These are phyloP conservation scores for Boletus rubescentipes DNA, from an alignment of 768 basidiomycete genomes.

Conservation along the genomic window DNA sequence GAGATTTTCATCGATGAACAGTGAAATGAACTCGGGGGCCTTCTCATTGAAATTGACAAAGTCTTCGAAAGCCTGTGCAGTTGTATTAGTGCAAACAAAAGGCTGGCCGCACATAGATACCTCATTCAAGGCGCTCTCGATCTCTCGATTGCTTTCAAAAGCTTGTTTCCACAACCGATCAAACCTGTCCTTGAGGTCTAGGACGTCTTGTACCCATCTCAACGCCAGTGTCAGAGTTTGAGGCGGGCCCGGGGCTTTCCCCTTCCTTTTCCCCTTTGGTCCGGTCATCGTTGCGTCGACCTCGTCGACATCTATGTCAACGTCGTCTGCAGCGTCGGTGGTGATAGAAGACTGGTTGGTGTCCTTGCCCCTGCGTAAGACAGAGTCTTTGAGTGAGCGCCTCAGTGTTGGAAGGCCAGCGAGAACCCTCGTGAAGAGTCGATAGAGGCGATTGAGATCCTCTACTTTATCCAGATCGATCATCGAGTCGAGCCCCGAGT, in stretches of 20 bases:
- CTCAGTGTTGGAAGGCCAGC: slow-evolving; percentile 65
- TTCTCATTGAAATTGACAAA: slow-evolving; percentile 89
- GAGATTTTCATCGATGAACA: slow-evolving; percentile 96
- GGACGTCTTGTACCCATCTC: slow-evolving; percentile 90
- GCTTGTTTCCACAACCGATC: slow-evolving; percentile 70
- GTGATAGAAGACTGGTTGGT: slow-evolving; percentile 68
- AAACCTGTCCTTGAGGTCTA: slow-evolving; percentile 91
- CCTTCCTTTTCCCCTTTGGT: slow-evolving; percentile 54
- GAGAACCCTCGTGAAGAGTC: slow-evolving; percentile 67
- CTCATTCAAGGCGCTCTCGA: slow-evolving; percentile 84
- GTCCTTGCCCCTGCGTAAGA: slow-evolving; percentile 70
- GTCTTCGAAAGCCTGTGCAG: slow-evolving; percentile 78
- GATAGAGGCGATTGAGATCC: slow-evolving; percentile 78
- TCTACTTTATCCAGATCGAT: slow-evolving; percentile 74
- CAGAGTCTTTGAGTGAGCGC: slow-evolving; percentile 66
- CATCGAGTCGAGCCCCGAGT: slow-evolving; percentile 87
- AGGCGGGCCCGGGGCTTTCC: slow-evolving; percentile 45
- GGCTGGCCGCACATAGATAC: slow-evolving; percentile 40
- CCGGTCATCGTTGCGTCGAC: slow-evolving; percentile 35
- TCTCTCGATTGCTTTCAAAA: slow-evolving; percentile 68
- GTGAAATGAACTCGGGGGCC: slow-evolving; percentile 90
- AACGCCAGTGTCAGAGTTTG: slow-evolving; percentile 61
- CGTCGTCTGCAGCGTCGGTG: slow-evolving; percentile 36
- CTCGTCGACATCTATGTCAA: slow-evolving; percentile 35
- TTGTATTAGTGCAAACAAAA: slow-evolving; percentile 1